Conservation (phyloP, 306 rosid species). For the Quercus agrifolia region DNA sequence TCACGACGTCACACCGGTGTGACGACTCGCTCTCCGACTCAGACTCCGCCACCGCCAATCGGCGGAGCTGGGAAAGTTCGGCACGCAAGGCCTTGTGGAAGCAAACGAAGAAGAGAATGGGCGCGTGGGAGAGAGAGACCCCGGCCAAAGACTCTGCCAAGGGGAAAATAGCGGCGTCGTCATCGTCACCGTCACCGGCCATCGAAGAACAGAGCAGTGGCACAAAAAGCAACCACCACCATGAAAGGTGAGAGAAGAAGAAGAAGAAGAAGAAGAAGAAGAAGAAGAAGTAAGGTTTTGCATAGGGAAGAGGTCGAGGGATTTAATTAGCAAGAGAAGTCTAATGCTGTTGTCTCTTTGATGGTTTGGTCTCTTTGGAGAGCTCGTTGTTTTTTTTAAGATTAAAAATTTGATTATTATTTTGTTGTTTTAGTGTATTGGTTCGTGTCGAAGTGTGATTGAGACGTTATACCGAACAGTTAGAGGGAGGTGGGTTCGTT, state of each 20-base stretch:
- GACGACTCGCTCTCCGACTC: slow-evolving; percentile 26
- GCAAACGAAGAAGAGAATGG: slow-evolving; percentile 62
- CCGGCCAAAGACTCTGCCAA: slow-evolving; percentile 14
- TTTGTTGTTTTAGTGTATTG: not conserved
- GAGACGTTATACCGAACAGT: slow-evolving; percentile 17
- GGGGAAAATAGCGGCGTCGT: slow-evolving; percentile 13
- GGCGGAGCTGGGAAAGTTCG: slow-evolving; percentile 56
- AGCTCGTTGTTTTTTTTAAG: not conserved
- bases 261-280: slow-evolving; percentile 3
- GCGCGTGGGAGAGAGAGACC: slow-evolving; percentile 43
- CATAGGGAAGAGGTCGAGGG: slow-evolving; percentile 17
- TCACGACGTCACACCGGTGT: slow-evolving; percentile 15
- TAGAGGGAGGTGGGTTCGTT: not conserved
- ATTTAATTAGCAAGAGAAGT: slow-evolving; percentile 22
- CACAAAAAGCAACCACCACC: slow-evolving; percentile 35
- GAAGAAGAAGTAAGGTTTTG: slow-evolving; percentile 20
- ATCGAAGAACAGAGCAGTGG: slow-evolving; percentile 31
- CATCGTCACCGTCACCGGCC: slow-evolving; percentile 41
- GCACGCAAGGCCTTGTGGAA: slow-evolving; percentile 71
- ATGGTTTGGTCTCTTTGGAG: not conserved
- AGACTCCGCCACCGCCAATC: slow-evolving; percentile 34
- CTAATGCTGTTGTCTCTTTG: too few relatives aligned
- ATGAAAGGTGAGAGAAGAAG: slow-evolving; percentile 42
- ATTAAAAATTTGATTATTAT: not conserved
- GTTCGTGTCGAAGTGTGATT: not conserved